Conservation (phyloP, 78 protist genomes). For the Dictyostelium brefeldianum region DNA sequence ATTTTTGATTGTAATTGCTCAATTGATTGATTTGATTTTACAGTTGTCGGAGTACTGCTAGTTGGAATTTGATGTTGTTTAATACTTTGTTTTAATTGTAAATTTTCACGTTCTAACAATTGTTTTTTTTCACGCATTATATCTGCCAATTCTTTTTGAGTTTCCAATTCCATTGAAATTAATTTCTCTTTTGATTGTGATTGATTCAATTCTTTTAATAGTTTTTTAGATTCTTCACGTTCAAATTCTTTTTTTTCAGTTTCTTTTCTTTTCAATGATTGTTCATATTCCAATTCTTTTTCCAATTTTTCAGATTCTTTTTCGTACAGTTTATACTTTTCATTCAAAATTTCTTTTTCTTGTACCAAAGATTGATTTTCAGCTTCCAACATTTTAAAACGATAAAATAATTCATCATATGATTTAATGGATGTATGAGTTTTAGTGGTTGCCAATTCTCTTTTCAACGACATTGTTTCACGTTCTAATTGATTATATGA, state of each 20-base stretch:
- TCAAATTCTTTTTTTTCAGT: slow-evolving; percentile 22
- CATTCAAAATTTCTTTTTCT: slow-evolving; percentile 43
- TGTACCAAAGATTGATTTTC: slow-evolving; percentile 26
- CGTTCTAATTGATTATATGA: background rate
- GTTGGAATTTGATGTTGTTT: background rate
- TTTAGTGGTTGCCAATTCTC: background rate
- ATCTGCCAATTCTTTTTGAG: slow-evolving; percentile 35
- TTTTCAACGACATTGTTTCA: background rate
- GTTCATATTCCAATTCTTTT: slow-evolving; percentile 70
- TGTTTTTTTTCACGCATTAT: slow-evolving; percentile 13
- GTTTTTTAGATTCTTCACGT: slow-evolving; percentile 25
- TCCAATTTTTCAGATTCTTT: slow-evolving; percentile 54
- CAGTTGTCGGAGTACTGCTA: background rate
- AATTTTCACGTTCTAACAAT: background rate
- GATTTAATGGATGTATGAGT: background rate
- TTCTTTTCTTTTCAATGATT: slow-evolving; percentile 36
- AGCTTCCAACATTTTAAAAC: slow-evolving; percentile 34
- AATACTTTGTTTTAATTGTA: background rate
- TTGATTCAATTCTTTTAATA: slow-evolving; percentile 33
- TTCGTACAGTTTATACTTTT: slow-evolving; percentile 38
- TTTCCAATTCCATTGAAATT: slow-evolving; percentile 30
- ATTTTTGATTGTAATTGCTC: slow-evolving; percentile 19
- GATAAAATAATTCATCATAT: slow-evolving; percentile 8
- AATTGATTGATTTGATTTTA: background rate
- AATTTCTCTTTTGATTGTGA: slow-evolving; percentile 20